phyloP scores from a whole-genome alignment of 2,329 filamentous ascomycete genomes.

The Aulographum hederae region DNA sequence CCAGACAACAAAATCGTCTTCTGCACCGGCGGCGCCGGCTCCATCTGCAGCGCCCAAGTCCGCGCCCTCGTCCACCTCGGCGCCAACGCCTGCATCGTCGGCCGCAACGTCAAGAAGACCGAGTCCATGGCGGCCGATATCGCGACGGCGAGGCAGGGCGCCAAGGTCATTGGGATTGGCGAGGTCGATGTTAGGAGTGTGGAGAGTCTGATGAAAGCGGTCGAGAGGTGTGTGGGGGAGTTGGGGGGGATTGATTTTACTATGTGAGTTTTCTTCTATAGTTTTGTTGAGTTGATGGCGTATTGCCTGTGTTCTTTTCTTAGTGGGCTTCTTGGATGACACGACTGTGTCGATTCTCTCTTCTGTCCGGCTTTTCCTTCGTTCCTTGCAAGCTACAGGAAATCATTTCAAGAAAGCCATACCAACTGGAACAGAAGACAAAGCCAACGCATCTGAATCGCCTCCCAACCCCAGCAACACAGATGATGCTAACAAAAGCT shows the following conservation, averaged over 20 bases:
- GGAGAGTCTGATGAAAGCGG: constrained; percentile 52
- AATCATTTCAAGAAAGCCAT: too few species aligned
- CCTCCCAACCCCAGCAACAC: too few species aligned
- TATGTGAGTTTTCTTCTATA: constrained; percentile 40
- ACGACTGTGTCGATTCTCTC: constrained; percentile 1
- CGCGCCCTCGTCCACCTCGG: constrained; percentile 80
- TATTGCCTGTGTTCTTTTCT: too few species aligned
- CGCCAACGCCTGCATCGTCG: constrained; percentile 85
- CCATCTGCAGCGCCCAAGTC: constrained; percentile 88
- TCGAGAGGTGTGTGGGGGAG: constrained; percentile 62
- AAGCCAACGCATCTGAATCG: too few species aligned
- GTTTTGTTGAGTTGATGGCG: too few species aligned
- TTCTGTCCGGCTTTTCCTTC: neutral
- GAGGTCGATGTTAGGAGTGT: constrained; percentile 48
- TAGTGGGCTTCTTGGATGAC: too few species aligned
- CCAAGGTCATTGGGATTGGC: constrained; percentile 76
- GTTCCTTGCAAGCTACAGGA: neutral
- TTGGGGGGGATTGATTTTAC: constrained; percentile 82
- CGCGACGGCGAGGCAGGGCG: constrained; percentile 55
- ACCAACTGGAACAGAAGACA: too few species aligned
- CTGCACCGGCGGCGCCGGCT: constrained; percentile 84
- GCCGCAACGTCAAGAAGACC: constrained; percentile 78
- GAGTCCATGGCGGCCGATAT: constrained; percentile 66
- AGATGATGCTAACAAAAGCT: neutral
- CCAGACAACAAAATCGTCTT: constrained; percentile 76